phyloP scores from a whole-genome alignment of 202 grass and related monocot species.

The Carex sylvatica region DNA sequence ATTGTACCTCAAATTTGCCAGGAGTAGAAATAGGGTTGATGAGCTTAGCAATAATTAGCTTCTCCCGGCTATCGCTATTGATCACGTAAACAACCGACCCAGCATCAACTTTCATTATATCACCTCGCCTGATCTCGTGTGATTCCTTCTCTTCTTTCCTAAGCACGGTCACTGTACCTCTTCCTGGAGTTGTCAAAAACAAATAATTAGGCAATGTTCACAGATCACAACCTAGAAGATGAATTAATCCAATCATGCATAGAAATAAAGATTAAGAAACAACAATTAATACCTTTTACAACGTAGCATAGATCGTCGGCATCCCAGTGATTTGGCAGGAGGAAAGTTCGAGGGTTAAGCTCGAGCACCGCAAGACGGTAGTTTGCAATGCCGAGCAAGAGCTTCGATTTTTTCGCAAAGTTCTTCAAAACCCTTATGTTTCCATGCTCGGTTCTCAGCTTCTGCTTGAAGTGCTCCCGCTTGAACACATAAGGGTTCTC shows the following conservation, averaged over 20 bases:
- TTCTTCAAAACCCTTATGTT: conserved; percentile 40
- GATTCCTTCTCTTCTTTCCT: conserved; percentile 37
- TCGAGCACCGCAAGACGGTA: conserved; percentile 52
- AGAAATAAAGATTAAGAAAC: neutral
- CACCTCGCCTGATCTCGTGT: conserved; percentile 50
- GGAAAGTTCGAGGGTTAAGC: conserved; percentile 62
- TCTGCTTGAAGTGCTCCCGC: conserved; percentile 40
- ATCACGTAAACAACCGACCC: conserved; percentile 58
- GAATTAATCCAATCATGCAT: neutral
- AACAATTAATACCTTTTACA: conserved; percentile 12
- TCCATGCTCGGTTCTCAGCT: conserved; percentile 37
- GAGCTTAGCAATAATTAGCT: conserved; percentile 53
- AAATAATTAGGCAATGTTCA: neutral
- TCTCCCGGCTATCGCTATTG: conserved; percentile 44
- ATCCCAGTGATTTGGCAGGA: conserved; percentile 62
- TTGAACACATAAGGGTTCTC: conserved; percentile 51
- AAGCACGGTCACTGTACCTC: conserved; percentile 47
- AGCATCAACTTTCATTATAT: conserved; percentile 47
- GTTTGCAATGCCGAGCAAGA: conserved; percentile 37
- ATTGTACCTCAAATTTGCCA: conserved; percentile 49
- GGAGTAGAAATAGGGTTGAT: conserved; percentile 45
- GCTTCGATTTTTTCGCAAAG: conserved; percentile 39
- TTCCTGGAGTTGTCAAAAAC: conserved; percentile 7
- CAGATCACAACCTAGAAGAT: neutral
- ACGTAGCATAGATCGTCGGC: conserved; percentile 59